Evolutionary conservation across 2,329 filamentous ascomycete genomes (phyloP), one percentile per base, ranked within the genome.

Genomic region (Aspergillus nomiae): DNA sequence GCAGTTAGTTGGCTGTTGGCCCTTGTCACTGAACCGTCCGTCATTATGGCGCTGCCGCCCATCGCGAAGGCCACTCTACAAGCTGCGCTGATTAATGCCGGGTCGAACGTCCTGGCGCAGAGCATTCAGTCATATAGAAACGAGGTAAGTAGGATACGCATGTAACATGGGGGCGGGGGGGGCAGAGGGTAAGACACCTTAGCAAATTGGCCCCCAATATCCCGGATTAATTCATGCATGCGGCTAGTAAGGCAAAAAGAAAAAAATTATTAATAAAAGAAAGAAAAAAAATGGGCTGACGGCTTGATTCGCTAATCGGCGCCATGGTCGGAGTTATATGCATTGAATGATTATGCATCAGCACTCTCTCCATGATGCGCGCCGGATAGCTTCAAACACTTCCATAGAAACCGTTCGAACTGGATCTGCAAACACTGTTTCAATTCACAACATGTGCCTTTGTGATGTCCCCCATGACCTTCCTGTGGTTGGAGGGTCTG

Each of bases 91-190:
- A 78, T 87, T 11, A 85, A 84, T 26, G 81, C 82, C 7, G 75
- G 77, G 19, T 87, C 85, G 36, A 87, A 87, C 69, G 71, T 87
- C 46, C 74, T 85, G 57, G 85, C 85, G 28, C 86, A 88, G 69
- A 75, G 82, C 36, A 82, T 87, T 66, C 78, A 83, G 45, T 80
- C 84, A 19, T 84, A 83, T 67, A 80, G 80, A 63, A 73, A 79
- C 61, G 71, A 77, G 64, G 83, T 84, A 65, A 58, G 50, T 60
- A 51, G 36, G 41, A 60, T 26, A 36, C 9, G 21, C 9, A 38
- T 36, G 51, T 38, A 38, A 55, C n/a, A 38, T 55, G 32, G 32
- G 32, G 51, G n/a, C 32, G n/a, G n/a, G 30, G 36, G 36, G 19
- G 16, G 14, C 7, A 19, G 38, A 19, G 38, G 19, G 16, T 9